A percentile compares a stretch with the other conserved stretches of the same genome.
Evolutionary conservation across 2,329 filamentous ascomycete genomes (phyloP).

Genomic region (Hypoxylon sp.): DNA sequence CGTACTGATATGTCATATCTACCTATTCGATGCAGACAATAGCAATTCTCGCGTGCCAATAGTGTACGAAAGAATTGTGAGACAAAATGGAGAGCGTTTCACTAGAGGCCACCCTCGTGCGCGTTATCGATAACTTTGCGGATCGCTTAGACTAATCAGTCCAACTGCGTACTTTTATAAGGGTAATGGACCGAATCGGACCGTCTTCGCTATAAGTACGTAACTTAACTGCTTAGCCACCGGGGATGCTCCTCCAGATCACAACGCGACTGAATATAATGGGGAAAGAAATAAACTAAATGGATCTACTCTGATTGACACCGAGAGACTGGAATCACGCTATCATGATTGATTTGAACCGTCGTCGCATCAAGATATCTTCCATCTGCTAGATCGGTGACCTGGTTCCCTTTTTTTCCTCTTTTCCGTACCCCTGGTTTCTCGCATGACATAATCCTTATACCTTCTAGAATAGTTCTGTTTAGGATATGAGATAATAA

Average conservation of each 20-base stretch:
- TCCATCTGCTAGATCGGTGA: conserved; percentile 15
- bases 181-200: conserved; percentile 42
- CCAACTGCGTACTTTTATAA: conserved; percentile 13
- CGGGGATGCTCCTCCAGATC: conserved; percentile 8
- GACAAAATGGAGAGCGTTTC: conserved; percentile 20
- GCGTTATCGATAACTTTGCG: conserved; percentile 35
- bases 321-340: conserved; percentile 10
- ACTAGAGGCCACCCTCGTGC: neutral
- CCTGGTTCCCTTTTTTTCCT: conserved; percentile 3
- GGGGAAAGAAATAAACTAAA: neutral
- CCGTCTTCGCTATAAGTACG: conserved; percentile 34
- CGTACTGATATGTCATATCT: conserved; percentile 1
- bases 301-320: conserved; percentile 11
- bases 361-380: conserved; percentile 16
- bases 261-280: neutral
- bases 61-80: conserved; percentile 1
- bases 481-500: conserved; percentile 9
- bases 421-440: conserved; percentile 4
- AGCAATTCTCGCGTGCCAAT: neutral
- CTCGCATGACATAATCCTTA: conserved; percentile 26
- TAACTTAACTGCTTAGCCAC: conserved; percentile 16
- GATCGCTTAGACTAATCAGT: conserved; percentile 27
- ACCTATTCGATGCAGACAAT: neutral
- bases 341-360: conserved; percentile 7
- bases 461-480: conserved; percentile 16